Percentiles rank a stretch among this genome's conserved stretches.
Evolutionary conservation across 495 filamentous ascomycete genomes (phyloP).

Genomic region (Podospora australis): DNA sequence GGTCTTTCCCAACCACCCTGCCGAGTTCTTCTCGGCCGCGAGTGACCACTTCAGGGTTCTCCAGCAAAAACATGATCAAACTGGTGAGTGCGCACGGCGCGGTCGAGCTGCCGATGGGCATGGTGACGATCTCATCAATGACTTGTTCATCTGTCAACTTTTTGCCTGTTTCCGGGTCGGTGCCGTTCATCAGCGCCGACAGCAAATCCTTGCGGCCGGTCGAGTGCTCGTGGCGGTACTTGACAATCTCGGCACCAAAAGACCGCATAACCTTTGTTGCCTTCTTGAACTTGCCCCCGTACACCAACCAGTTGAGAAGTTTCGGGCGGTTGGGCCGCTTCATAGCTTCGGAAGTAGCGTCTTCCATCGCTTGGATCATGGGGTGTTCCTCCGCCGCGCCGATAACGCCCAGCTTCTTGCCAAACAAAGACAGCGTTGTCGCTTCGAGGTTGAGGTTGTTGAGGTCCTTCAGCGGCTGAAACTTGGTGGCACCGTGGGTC

Average conservation of each 20-base stretch:
- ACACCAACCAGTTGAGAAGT: slow-evolving; percentile 49
- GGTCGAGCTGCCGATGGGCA: slow-evolving; percentile 42
- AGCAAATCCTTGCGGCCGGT: slow-evolving; percentile 62
- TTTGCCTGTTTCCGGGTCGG: slow-evolving; percentile 59
- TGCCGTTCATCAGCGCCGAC: slow-evolving; percentile 56
- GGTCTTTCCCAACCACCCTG: slow-evolving; percentile 45
- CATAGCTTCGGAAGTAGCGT: slow-evolving; percentile 53
- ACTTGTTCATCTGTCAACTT: slow-evolving; percentile 53
- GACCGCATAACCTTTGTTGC: slow-evolving; percentile 48
- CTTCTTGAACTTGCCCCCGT: slow-evolving; percentile 46
- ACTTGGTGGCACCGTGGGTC: slow-evolving; percentile 44
- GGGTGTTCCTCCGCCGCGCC: slow-evolving; percentile 53
- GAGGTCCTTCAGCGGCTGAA: slow-evolving; percentile 57
- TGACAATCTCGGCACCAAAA: slow-evolving; percentile 52
- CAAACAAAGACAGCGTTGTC: slow-evolving; percentile 56
- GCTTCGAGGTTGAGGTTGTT: slow-evolving; percentile 66
- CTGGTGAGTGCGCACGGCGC: slow-evolving; percentile 47
- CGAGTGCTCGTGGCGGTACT: slow-evolving; percentile 50
- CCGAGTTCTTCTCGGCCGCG: slow-evolving; percentile 64
- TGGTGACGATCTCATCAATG: slow-evolving; percentile 61
- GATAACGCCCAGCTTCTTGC: slow-evolving; percentile 61
- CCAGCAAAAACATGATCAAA: slow-evolving; percentile 53
- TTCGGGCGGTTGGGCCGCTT: slow-evolving; percentile 47
- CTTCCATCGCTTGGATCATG: slow-evolving; percentile 59
- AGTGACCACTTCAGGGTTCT: slow-evolving; percentile 52